Evolutionary conservation across 2,329 filamentous ascomycete genomes (phyloP).

Genomic region (Penicillium occitanis): DNA sequence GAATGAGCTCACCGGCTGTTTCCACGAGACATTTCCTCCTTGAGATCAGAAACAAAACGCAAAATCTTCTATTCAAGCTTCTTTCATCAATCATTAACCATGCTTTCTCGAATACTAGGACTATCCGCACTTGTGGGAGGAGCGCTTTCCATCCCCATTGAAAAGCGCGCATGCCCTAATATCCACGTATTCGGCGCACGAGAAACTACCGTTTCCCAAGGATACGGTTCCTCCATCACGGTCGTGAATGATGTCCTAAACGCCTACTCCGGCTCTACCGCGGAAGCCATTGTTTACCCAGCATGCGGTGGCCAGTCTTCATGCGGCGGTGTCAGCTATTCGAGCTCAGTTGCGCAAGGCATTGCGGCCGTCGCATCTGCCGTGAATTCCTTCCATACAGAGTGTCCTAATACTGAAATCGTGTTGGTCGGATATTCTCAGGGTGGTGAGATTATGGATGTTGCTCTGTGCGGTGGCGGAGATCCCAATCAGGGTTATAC

Average conservation of each 20-base stretch:
- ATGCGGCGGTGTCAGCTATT: slow-evolving; percentile 62
- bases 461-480: slow-evolving; percentile 60
- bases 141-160: slow-evolving; percentile 6
- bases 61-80: background rate
- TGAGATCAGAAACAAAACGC: background rate
- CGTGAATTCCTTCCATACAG: slow-evolving; percentile 58
- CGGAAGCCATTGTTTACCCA: slow-evolving; percentile 59
- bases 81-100: background rate
- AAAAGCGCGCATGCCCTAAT: slow-evolving; percentile 41
- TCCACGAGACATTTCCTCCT: background rate
- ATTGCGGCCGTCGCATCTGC: slow-evolving; percentile 59
- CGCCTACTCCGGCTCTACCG: slow-evolving; percentile 53
- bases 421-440: slow-evolving; percentile 65
- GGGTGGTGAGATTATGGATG: slow-evolving; percentile 64
- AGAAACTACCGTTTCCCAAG: slow-evolving; percentile 50
- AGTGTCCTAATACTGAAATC: slow-evolving; percentile 58
- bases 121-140: background rate
- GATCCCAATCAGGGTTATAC: slow-evolving; percentile 49
- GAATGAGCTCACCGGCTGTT: background rate
- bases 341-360: slow-evolving; percentile 58
- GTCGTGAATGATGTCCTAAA: slow-evolving; percentile 53
- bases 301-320: slow-evolving; percentile 62
- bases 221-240: slow-evolving; percentile 53
- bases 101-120: slow-evolving; percentile 14
- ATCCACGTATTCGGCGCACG: slow-evolving; percentile 55